Percentiles rank a stretch among this genome's conserved stretches.
These are phyloP conservation scores for Acanthamoeba castellanii DNA, from an alignment of 208 protist species.

Conservation along the genomic window DNA sequence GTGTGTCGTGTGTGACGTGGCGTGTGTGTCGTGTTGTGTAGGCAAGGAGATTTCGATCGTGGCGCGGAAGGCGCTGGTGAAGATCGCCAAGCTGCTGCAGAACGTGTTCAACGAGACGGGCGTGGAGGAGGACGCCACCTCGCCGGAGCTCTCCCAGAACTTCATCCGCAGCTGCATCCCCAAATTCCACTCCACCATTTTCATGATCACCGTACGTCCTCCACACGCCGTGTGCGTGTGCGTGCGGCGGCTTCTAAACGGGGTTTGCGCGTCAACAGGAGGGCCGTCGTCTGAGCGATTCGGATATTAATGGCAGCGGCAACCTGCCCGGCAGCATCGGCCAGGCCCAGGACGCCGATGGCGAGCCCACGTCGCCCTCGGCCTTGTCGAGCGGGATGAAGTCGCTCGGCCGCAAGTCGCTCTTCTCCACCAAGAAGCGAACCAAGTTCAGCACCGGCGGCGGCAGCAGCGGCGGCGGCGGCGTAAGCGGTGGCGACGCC, in stretches of 20 bases:
- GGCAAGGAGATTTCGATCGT: background rate
- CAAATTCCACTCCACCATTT: slow-evolving; percentile 11
- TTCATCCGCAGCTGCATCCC: slow-evolving; percentile 42
- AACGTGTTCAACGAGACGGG: slow-evolving; percentile 59
- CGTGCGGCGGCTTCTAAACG: background rate
- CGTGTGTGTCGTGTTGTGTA: background rate
- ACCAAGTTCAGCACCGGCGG: background rate
- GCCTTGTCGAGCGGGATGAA: background rate
- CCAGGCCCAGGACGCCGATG: background rate
- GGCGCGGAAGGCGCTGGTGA: background rate
- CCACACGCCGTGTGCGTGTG: background rate
- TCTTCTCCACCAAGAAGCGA: background rate
- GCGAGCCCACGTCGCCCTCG: background rate
- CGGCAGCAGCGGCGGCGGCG: background rate
- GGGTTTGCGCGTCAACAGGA: background rate
- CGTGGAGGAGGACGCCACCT: background rate
- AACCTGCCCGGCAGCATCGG: slow-evolving; percentile 2
- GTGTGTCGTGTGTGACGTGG: background rate
- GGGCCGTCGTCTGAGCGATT: background rate
- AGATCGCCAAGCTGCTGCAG: slow-evolving; percentile 37
- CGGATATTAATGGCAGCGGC: background rate
- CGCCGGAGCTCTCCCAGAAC: background rate
- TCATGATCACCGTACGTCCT: background rate
- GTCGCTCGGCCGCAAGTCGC: slow-evolving; percentile 6
- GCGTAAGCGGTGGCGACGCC: background rate